phyloP scores from a whole-genome alignment of 2,329 filamentous ascomycete species.

The Colletotrichum magnum region DNA sequence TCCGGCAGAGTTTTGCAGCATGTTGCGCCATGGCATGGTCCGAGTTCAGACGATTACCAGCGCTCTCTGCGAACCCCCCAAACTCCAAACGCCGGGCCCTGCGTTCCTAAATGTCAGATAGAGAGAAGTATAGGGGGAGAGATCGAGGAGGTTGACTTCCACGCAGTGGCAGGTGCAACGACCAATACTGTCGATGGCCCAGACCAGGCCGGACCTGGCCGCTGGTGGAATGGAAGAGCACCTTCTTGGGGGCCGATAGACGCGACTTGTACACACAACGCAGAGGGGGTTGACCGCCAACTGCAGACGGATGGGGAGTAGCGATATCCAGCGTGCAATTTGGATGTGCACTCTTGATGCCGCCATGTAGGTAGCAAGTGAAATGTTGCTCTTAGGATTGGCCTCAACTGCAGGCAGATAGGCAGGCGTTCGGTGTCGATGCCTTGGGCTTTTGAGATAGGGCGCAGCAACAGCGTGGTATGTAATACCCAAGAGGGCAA shows the following conservation, averaged over 20 bases:
- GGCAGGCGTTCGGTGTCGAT: slow-evolving; percentile 6
- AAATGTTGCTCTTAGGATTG: background rate
- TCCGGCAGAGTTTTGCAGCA: slow-evolving; percentile 22
- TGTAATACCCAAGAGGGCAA: background rate
- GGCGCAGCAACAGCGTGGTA: background rate
- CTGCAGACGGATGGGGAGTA: slow-evolving; percentile 4
- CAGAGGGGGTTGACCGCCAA: background rate
- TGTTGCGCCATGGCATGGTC: slow-evolving; percentile 18
- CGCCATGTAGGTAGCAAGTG: background rate
- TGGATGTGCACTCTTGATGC: too few relatives aligned
- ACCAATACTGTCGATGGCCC: slow-evolving; percentile 1
- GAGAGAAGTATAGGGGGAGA: too few relatives aligned
- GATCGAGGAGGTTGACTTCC: background rate
- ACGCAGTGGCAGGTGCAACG: background rate
- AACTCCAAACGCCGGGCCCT: slow-evolving; percentile 8
- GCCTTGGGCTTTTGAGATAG: background rate
- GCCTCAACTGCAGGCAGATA: background rate
- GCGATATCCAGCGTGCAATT: background rate
- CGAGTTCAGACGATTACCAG: slow-evolving; percentile 24
- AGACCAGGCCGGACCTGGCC: slow-evolving; percentile 4
- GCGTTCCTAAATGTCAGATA: too few relatives aligned
- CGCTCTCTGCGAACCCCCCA: slow-evolving; percentile 8
- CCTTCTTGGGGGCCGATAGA: background rate
- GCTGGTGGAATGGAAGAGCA: background rate
- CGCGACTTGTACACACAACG: background rate